A percentile compares a stretch with the other conserved stretches of the same genome.
Conservation (phyloP, 169 alveolate genomes). For the Fabrea salina region DNA sequence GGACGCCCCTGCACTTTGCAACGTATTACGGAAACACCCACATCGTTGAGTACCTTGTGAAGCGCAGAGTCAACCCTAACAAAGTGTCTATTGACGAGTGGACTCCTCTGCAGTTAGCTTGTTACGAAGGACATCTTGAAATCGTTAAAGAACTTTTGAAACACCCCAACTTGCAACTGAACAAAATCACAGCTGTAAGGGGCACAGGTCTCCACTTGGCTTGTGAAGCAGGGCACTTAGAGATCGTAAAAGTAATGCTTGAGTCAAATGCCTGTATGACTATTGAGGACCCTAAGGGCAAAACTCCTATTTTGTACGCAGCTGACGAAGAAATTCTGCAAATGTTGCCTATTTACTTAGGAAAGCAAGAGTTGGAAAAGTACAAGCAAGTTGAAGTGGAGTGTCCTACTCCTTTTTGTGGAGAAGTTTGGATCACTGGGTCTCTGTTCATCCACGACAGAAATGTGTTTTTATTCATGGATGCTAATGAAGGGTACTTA, state of each 20-base stretch:
- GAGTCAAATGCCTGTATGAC: neutral
- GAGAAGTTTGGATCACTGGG: neutral
- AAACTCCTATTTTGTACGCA: constrained; percentile 10
- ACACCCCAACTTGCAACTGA: neutral
- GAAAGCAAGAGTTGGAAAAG: neutral
- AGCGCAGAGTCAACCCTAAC: neutral
- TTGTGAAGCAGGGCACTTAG: neutral
- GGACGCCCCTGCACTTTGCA: too few species aligned
- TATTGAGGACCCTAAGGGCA: constrained; percentile 11
- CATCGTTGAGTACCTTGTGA: neutral
- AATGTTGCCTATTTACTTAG: neutral
- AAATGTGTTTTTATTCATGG: constrained; percentile 19
- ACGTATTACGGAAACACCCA: neutral
- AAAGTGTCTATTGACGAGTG: constrained; percentile 29
- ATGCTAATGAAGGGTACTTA: neutral
- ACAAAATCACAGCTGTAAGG: constrained; percentile 16
- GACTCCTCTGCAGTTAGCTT: constrained; percentile 28
- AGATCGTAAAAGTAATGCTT: constrained; percentile 17
- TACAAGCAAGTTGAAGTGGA: neutral
- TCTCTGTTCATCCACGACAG: neutral
- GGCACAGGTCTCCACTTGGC: constrained; percentile 32
- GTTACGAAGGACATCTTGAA: neutral
- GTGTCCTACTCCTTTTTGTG: constrained; percentile 18
- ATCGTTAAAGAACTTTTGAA: neutral
- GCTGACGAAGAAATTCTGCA: neutral